phyloP scores from a whole-genome alignment of 1,284 basidiomycete genomes.

The Puccinia hordei region DNA sequence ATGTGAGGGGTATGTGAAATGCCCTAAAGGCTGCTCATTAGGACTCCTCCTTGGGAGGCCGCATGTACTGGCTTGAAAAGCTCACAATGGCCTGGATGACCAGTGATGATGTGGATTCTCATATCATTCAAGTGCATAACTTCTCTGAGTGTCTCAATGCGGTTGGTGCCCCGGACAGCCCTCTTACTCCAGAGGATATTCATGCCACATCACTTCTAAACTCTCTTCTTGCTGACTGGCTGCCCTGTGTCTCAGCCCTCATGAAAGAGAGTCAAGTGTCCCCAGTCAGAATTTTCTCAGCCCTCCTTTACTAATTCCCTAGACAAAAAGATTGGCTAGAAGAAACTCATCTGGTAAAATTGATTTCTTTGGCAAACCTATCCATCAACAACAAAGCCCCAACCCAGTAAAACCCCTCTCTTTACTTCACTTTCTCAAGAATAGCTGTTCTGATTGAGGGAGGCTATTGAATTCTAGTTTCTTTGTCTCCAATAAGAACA shows the following conservation, averaged over 20 bases:
- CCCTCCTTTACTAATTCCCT: background rate
- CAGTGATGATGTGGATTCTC: background rate
- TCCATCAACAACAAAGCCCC: no score
- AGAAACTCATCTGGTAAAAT: no score
- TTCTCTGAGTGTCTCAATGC: background rate
- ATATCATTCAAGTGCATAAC: background rate
- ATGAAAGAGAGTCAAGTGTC: background rate
- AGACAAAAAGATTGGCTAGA: background rate
- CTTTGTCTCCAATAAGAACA: no score
- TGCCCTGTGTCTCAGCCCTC: background rate
- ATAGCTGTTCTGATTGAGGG: no score
- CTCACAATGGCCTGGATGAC: background rate
- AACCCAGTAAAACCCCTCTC: no score
- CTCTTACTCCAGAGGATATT: background rate
- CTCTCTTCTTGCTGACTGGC: slow-evolving; percentile 1
- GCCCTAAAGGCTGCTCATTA: background rate
- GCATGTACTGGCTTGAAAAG: background rate
- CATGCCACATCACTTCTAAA: background rate
- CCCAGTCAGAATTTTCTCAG: background rate
- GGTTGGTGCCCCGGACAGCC: background rate
- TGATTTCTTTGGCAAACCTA: no score
- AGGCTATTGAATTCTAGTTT: no score
- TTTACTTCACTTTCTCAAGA: no score
- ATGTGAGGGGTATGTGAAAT: no score
- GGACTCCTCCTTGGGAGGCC: background rate